Percentiles rank a stretch among this genome's conserved stretches.
These are phyloP conservation scores for Umbelopsis sp. DNA, from an alignment of 371 early-diverging fungal species.

Conservation along the genomic window DNA sequence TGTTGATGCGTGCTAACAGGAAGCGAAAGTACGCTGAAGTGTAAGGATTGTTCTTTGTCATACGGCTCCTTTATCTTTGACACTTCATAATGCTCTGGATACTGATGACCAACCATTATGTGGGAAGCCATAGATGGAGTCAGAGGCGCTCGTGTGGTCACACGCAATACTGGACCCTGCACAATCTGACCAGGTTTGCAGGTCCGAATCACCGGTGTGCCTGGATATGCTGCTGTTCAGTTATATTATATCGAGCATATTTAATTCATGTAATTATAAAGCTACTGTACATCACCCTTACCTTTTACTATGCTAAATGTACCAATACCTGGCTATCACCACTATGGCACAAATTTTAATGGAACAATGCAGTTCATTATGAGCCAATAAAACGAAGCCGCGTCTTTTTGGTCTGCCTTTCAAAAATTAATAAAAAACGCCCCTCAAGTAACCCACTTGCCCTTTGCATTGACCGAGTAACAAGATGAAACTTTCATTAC, in stretches of 20 bases:
- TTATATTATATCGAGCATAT: neutral
- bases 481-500: neutral
- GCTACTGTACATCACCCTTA: too few species aligned
- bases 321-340: too few species aligned
- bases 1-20: too few species aligned
- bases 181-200: neutral
- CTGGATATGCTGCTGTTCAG: neutral
- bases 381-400: constrained; percentile 12
- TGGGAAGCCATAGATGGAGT: too few species aligned
- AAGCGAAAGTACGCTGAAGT: too few species aligned
- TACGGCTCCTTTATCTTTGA: too few species aligned
- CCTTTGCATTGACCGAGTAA: neutral
- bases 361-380: neutral
- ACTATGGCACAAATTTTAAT: neutral
- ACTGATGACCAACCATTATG: too few species aligned
- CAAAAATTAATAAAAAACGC: neutral
- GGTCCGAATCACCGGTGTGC: neutral
- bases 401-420: constrained; percentile 8
- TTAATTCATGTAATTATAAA: too few species aligned
- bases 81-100: too few species aligned
- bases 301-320: too few species aligned
- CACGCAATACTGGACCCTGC: neutral
- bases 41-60: too few species aligned
- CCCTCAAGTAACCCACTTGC: too few species aligned
- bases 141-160: neutral